Percentiles rank a stretch among this genome's conserved stretches.
Conservation (phyloP, 139 green algal genomes). For the Volvox reticuliferus region DNA sequence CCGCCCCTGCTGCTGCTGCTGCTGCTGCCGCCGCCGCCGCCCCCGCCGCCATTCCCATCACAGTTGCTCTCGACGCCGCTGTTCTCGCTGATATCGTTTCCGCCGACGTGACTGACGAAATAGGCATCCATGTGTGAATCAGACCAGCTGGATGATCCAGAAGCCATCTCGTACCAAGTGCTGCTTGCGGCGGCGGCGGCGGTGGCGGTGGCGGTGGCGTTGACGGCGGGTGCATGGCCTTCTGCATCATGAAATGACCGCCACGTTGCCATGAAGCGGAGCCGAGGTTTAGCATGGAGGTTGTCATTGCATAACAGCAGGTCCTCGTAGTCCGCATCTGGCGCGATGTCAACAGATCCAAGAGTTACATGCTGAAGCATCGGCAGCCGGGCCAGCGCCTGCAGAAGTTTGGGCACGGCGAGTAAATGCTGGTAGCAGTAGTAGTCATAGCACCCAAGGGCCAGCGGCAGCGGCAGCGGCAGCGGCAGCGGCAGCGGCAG, state of each 20-base stretch:
- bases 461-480: no score
- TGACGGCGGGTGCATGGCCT: no score
- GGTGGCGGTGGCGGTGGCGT: neutral
- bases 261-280: no score
- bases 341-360: slow-evolving; percentile 22
- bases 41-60: no score
- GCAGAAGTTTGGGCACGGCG: neutral
- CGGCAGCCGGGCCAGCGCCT: slow-evolving; percentile 34
- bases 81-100: no score
- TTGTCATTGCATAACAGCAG: neutral
- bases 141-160: no score
- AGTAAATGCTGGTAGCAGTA: no score
- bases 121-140: no score
- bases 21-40: neutral
- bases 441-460: no score
- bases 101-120: neutral
- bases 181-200: neutral
- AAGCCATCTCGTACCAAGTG: neutral
- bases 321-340: slow-evolving; percentile 32
- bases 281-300: neutral
- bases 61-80: no score
- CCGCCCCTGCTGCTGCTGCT: neutral
- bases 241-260: no score
- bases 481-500: no score
- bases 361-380: slow-evolving; percentile 29